These are phyloP conservation scores for Pseudogymnoascus sp. DNA, from an alignment of 2,329 filamentous ascomycete species.

Conservation along the genomic window DNA sequence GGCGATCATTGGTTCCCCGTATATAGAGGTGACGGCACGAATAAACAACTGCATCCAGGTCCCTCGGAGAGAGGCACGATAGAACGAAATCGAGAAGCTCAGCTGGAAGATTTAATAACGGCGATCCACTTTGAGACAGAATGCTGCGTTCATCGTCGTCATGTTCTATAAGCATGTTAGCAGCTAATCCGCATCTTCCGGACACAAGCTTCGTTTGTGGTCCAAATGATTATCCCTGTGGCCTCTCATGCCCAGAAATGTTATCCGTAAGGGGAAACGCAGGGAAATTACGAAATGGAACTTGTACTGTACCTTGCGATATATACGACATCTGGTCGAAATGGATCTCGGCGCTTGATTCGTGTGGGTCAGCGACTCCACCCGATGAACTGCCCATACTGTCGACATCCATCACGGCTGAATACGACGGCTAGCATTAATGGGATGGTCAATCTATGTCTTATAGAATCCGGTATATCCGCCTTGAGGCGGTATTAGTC, in stretches of 20 bases:
- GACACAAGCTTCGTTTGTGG: no score
- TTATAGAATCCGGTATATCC: not conserved
- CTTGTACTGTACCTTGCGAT: not conserved
- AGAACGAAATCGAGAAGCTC: conserved; percentile 74
- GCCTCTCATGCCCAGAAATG: not conserved
- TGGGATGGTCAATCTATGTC: not conserved
- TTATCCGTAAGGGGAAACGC: not conserved
- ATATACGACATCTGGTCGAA: not conserved
- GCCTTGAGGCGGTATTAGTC: not conserved
- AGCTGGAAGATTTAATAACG: conserved; percentile 55
- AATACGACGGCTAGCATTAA: not conserved
- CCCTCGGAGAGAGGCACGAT: conserved; percentile 55
- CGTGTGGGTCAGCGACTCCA: not conserved
- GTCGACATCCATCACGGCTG: not conserved
- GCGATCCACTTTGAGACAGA: not conserved
- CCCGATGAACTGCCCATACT: not conserved
- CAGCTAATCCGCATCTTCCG: not conserved
- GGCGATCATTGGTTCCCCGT: conserved; percentile 57
- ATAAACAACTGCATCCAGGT: conserved; percentile 54
- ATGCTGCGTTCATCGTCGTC: not conserved
- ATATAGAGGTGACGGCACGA: conserved; percentile 57
- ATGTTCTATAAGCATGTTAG: not conserved
- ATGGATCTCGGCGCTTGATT: not conserved
- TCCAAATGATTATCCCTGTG: not conserved
- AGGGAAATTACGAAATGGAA: not conserved